Percentiles rank a stretch among this genome's conserved stretches.
Evolutionary conservation across 2,329 filamentous ascomycete species (phyloP).

Genomic region (Lecanicillium sp.): DNA sequence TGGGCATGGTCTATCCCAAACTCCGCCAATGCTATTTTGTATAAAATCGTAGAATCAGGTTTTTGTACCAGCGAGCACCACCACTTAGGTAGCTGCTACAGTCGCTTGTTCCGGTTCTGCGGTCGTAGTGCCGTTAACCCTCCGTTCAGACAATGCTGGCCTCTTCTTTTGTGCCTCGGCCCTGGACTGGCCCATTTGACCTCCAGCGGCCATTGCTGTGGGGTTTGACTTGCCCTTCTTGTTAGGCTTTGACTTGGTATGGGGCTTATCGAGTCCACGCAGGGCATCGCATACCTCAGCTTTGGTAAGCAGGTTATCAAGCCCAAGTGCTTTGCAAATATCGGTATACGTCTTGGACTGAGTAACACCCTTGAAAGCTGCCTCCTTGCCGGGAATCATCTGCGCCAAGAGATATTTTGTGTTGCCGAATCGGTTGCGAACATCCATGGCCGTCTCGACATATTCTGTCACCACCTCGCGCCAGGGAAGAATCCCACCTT

Average conservation of each 20-base stretch:
- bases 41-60: too few species aligned
- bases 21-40: too few species aligned
- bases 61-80: too few species aligned
- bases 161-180: conserved; percentile 21
- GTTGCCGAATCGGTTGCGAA: conserved; percentile 83
- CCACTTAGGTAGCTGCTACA: conserved; percentile 11
- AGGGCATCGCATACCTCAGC: conserved; percentile 59
- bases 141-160: conserved; percentile 23
- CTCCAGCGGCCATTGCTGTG: conserved; percentile 39
- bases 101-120: conserved; percentile 14
- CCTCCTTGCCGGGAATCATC: conserved; percentile 73
- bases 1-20: too few species aligned
- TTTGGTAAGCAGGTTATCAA: conserved; percentile 52
- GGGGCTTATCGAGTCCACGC: conserved; percentile 49
- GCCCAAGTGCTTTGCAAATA: conserved; percentile 55
- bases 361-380: conserved; percentile 53
- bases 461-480: conserved; percentile 69
- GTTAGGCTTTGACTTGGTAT: conserved; percentile 24
- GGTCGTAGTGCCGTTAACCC: too few species aligned
- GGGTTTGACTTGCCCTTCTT: conserved; percentile 22
- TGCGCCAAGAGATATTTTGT: conserved; percentile 86
- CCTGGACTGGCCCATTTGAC: conserved; percentile 32
- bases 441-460: conserved; percentile 60
- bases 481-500: conserved; percentile 70
- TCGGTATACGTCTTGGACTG: conserved; percentile 63